Evolutionary conservation across 2,329 filamentous ascomycete genomes (phyloP), one percentile per base, ranked within the genome.

Genomic region (Stagonosporopsis chrysanthemi): DNA sequence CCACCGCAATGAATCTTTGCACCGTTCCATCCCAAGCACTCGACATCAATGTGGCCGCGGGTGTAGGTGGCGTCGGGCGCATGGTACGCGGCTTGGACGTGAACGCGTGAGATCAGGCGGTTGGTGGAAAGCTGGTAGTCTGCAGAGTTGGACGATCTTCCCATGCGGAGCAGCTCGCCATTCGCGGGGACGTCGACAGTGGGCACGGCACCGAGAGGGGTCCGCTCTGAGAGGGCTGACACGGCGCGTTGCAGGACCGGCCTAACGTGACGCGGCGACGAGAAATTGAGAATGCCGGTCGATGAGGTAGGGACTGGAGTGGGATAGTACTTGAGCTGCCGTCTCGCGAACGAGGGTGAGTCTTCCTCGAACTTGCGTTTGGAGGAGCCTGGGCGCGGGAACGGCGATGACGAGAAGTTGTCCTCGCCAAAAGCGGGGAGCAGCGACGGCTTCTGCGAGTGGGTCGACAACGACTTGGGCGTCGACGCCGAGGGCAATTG

Each of bases 11-110:
- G 92, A 66, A 99, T 80, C 80, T 92, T 96, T 64, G 95, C 83
- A 15, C 95, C 95, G 76, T 99, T 99, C 94, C 94, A 98, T 22
- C 95, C 95, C 70, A 90, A 86, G 81, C 95, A 99, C 70, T 91
- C 84, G 68, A 99, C 90, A 77, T 97, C 91, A 43, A 99, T 86
- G 76, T 87, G 89, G 75, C 90, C 91, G 61, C 87, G 83, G 66
- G 91, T 87, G 68, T 91, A 84, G 5, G 85, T 84, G 52, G 85
- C 83, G 19, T 83, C 79, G 12, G 91, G 86, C 22, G 89, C 84
- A 62, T 94, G 86, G 76, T 93, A 99, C 50, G 88, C 86, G 62
- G 92, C 93, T 78, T 91, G 90, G 77, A 97, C 90, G 75, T 99
- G 95, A 23, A 98, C 87, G 72, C 95, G 90, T 70, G 95, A 98